Base-by-base conservation (phyloP, 108 stramenopile species). In the Ochromonas danica region DNA sequence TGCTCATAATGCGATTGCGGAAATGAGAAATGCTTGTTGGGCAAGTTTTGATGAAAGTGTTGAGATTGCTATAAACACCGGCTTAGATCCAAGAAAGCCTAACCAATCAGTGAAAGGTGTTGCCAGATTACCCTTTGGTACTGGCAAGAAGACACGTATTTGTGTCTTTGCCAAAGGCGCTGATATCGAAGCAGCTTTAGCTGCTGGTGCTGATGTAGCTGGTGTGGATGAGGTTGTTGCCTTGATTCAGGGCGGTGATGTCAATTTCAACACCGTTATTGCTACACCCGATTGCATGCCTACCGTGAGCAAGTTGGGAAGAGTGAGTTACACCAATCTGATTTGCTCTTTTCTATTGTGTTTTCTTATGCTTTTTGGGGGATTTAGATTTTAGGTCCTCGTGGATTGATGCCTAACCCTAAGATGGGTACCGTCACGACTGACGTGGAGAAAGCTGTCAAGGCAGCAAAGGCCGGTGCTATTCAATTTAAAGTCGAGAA, bases 331-430 rank as follows among this genome's bases (percentile, higher is more conserved):
- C 61, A 22, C 31, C 78, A 22, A 36, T 3, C 2, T 2, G 43
- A 25, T 62, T 39, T 36, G 10, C 25, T 62, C 60, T 33, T 62
- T 38, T 39, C 71, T n/a, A 38, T 22, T 72, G 1, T 25, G 27
- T 10, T 25, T 43, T 31, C 41, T 72, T n/a, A 42, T 72, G 2
- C 2, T 42, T 2, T 43, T n/a, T 42, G 2, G 1, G 17, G 25
- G 22, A 70, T 84, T 96, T 41, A 75, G 72, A 75, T 75, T 10
- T 75, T 75, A 41, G 97, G 96, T 62, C 97, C 97, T 38, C 85
- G 96, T 67, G 96, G 96, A 0, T 83, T 98, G 1, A 96, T 97
- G 94, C 97, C 97, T 71, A 98, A 96, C 79, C 84, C 92, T 27
- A 98, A 98, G 83, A 78, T 93, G 31, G 93, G 92, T 36, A 98